These are phyloP conservation scores for Angomonas deanei DNA, from an alignment of 208 protist genomes.

Conservation along the genomic window DNA sequence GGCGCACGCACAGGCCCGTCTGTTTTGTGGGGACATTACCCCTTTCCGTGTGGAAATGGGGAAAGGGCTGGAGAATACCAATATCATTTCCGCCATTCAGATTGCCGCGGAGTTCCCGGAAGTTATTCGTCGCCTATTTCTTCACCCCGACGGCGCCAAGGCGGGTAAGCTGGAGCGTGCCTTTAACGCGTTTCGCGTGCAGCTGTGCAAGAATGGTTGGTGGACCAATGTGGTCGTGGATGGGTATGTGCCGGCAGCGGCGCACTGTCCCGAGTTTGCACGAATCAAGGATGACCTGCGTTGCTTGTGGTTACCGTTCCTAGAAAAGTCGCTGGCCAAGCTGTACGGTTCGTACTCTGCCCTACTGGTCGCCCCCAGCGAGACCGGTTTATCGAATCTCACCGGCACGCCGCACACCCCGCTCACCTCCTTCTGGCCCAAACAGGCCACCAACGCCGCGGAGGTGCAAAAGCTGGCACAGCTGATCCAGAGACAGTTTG, in stretches of 20 bases:
- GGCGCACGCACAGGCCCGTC: conserved; percentile 29
- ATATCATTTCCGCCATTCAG: conserved; percentile 41
- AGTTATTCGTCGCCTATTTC: conserved; percentile 30
- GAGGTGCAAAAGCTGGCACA: conserved; percentile 14
- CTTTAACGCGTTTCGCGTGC: conserved; percentile 45
- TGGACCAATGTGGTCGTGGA: conserved; percentile 44
- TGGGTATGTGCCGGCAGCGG: conserved; percentile 30
- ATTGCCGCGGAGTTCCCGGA: conserved; percentile 25
- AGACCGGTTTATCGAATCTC: conserved; percentile 31
- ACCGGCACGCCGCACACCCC: conserved; percentile 29
- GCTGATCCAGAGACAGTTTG: conserved; percentile 7
- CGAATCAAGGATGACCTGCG: conserved; percentile 23
- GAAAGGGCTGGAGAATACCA: conserved; percentile 24
- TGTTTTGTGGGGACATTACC: conserved; percentile 36
- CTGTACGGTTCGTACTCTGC: conserved; percentile 51
- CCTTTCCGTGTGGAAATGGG: conserved; percentile 29
- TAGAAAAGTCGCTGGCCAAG: conserved; percentile 85
- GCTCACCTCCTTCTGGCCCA: conserved; percentile 35
- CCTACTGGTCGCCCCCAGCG: conserved; percentile 28
- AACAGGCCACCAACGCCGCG: background rate
- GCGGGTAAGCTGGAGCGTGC: conserved; percentile 23
- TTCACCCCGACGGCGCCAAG: conserved; percentile 26
- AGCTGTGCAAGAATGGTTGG: conserved; percentile 43
- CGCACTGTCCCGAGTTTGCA: conserved; percentile 25
- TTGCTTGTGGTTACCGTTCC: conserved; percentile 56